phyloP scores from a whole-genome alignment of 495 filamentous ascomycete species.

The Aspergillus cristatus region DNA sequence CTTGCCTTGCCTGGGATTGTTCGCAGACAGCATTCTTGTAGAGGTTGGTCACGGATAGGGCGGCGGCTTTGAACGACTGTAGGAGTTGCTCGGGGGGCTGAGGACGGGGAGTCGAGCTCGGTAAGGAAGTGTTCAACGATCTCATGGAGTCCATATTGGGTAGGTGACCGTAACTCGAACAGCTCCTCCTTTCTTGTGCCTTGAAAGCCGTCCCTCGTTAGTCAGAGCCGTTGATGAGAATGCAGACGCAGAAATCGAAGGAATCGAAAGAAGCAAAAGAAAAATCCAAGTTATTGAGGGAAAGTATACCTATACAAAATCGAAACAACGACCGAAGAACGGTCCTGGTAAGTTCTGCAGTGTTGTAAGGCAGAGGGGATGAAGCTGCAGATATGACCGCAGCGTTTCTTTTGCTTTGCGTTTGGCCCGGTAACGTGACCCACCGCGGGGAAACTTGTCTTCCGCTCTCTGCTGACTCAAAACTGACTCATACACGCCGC shows the following conservation, averaged over 20 bases:
- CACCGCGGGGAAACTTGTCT: slow-evolving; percentile 25
- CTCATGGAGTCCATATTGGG: slow-evolving; percentile 64
- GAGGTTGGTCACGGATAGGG: slow-evolving; percentile 88
- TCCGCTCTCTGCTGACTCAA: slow-evolving; percentile 28
- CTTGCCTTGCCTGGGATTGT: slow-evolving; percentile 58
- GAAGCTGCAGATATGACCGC: slow-evolving; percentile 11
- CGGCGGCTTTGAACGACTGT: slow-evolving; percentile 83
- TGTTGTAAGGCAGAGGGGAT: slow-evolving; percentile 5
- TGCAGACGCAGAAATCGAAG: not conserved
- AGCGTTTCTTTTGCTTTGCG: slow-evolving; percentile 13
- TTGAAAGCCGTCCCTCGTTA: too few species aligned
- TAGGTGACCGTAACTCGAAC: slow-evolving; percentile 4
- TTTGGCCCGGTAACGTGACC: slow-evolving; percentile 38
- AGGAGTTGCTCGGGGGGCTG: slow-evolving; percentile 74
- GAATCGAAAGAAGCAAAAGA: not conserved
- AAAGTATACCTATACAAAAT: not conserved
- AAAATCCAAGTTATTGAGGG: not conserved
- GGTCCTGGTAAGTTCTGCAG: too few species aligned
- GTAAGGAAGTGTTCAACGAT: slow-evolving; percentile 60
- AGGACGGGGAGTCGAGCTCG: slow-evolving; percentile 38
- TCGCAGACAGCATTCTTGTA: slow-evolving; percentile 82
- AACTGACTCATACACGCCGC: slow-evolving; percentile 8
- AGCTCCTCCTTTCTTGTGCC: slow-evolving; percentile 1
- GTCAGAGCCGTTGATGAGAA: slow-evolving; percentile 1
- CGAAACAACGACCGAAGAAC: too few species aligned